These are phyloP conservation scores for Cercophora scortea DNA, from an alignment of 495 filamentous ascomycete species.

Conservation along the genomic window DNA sequence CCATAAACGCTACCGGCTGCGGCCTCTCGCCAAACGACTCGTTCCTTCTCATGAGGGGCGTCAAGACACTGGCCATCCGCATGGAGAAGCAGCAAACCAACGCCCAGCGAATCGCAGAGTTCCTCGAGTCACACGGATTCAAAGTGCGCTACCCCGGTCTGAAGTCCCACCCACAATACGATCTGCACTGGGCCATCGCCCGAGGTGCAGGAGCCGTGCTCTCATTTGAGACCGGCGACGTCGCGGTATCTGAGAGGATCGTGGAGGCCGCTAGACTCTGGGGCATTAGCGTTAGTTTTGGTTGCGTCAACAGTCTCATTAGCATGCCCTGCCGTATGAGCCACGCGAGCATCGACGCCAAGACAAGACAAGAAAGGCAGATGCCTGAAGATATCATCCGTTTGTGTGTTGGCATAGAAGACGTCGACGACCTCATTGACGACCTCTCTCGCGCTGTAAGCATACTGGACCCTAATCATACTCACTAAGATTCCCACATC, in stretches of 20 bases:
- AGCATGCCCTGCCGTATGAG: slow-evolving; percentile 99
- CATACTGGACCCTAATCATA: slow-evolving; percentile 15
- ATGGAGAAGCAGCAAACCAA: slow-evolving; percentile 98
- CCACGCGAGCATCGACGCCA: slow-evolving; percentile 95
- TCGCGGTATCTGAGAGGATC: slow-evolving; percentile 75
- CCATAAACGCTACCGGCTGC: slow-evolving; percentile 91
- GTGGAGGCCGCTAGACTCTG: slow-evolving; percentile 87
- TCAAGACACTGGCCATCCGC: slow-evolving; percentile 93
- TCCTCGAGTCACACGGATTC: slow-evolving; percentile 87
- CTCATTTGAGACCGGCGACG: slow-evolving; percentile 89
- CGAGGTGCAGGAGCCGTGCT: slow-evolving; percentile 89
- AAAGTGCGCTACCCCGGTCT: slow-evolving; percentile 90
- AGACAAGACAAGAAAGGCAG: slow-evolving; percentile 78
- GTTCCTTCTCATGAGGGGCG: slow-evolving; percentile 86
- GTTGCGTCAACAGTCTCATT: slow-evolving; percentile 96
- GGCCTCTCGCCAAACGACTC: slow-evolving; percentile 91
- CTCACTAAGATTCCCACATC: not conserved
- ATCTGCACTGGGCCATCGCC: slow-evolving; percentile 90
- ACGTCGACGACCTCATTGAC: slow-evolving; percentile 86
- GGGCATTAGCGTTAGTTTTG: slow-evolving; percentile 94
- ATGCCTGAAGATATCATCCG: slow-evolving; percentile 96
- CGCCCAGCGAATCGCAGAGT: slow-evolving; percentile 82
- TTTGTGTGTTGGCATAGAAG: slow-evolving; percentile 94
- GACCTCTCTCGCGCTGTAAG: slow-evolving; percentile 84
- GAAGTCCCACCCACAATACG: slow-evolving; percentile 91